Conservation (phyloP, 2,329 filamentous ascomycete species). For the Cordyceps militaris region DNA sequence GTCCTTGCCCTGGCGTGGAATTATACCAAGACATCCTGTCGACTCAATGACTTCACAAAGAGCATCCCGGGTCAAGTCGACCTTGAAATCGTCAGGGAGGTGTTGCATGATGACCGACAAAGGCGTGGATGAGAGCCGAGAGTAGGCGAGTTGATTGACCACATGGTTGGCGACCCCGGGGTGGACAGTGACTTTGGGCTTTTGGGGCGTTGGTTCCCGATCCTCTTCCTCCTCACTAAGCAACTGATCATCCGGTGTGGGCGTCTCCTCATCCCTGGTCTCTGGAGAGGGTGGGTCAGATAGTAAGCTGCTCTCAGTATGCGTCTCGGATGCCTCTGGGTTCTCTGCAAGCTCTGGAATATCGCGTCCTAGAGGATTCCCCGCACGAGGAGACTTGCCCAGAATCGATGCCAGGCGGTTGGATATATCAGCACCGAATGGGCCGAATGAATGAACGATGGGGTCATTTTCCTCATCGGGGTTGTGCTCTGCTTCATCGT, state of each 20-base stretch:
- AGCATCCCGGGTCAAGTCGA: constrained; percentile 51
- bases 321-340: constrained; percentile 12
- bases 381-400: constrained; percentile 54
- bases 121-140: constrained; percentile 83
- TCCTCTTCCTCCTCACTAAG: background rate
- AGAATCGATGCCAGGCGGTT: constrained; percentile 72
- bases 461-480: constrained; percentile 93
- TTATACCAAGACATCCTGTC: constrained; percentile 77
- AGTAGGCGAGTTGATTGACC: constrained; percentile 92
- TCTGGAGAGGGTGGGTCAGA: constrained; percentile 13
- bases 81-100: constrained; percentile 62
- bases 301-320: constrained; percentile 7
- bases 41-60: constrained; percentile 67
- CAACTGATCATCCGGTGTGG: background rate
- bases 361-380: constrained; percentile 17
- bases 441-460: constrained; percentile 84
- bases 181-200: constrained; percentile 29
- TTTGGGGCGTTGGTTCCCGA: constrained; percentile 5
- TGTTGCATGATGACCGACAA: constrained; percentile 84
- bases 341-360: background rate
- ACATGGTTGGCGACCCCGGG: constrained; percentile 69
- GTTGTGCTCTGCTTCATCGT: constrained; percentile 64
- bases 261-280: constrained; percentile 1
- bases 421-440: constrained; percentile 81
- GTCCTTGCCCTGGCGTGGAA: constrained; percentile 86